These are phyloP conservation scores for Prunus davidiana DNA, from an alignment of 306 rosid genomes.

Conservation along the genomic window DNA sequence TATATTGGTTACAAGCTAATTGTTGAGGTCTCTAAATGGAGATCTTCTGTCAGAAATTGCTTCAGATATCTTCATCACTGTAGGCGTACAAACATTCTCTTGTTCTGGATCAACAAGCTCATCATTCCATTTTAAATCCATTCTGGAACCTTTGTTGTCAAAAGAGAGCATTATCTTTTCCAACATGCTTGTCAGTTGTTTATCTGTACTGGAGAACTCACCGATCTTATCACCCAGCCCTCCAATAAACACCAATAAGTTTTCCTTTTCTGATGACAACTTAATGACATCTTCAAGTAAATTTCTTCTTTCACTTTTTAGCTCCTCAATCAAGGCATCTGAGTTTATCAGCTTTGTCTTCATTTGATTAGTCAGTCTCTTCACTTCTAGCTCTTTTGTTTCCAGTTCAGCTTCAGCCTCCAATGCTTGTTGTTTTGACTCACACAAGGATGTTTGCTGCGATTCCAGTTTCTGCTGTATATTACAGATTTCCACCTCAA, in stretches of 20 bases:
- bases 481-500: slow-evolving; percentile 48
- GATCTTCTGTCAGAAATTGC: slow-evolving; percentile 42
- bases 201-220: slow-evolving; percentile 44
- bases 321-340: slow-evolving; percentile 49
- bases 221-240: slow-evolving; percentile 43
- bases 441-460: slow-evolving; percentile 41
- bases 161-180: slow-evolving; percentile 40
- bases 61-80: slow-evolving; percentile 41
- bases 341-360: slow-evolving; percentile 49
- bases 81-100: slow-evolving; percentile 45
- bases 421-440: slow-evolving; percentile 45
- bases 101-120: slow-evolving; percentile 30
- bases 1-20: slow-evolving; percentile 14
- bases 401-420: slow-evolving; percentile 53
- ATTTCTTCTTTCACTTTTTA: slow-evolving; percentile 51
- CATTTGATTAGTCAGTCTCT: slow-evolving; percentile 44
- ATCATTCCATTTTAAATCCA: slow-evolving; percentile 27
- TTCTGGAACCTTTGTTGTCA: slow-evolving; percentile 30
- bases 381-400: slow-evolving; percentile 38
- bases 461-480: slow-evolving; percentile 51
- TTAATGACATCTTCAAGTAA: slow-evolving; percentile 53
- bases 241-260: slow-evolving; percentile 40
- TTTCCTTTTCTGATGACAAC: slow-evolving; percentile 55
- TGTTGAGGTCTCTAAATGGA: slow-evolving; percentile 64
- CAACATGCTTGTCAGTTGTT: slow-evolving; percentile 47